A percentile compares a stretch with the other conserved stretches of the same genome.
Evolutionary conservation across 2,329 filamentous ascomycete species (phyloP).

Genomic region (Thermoascus crustaceus): DNA sequence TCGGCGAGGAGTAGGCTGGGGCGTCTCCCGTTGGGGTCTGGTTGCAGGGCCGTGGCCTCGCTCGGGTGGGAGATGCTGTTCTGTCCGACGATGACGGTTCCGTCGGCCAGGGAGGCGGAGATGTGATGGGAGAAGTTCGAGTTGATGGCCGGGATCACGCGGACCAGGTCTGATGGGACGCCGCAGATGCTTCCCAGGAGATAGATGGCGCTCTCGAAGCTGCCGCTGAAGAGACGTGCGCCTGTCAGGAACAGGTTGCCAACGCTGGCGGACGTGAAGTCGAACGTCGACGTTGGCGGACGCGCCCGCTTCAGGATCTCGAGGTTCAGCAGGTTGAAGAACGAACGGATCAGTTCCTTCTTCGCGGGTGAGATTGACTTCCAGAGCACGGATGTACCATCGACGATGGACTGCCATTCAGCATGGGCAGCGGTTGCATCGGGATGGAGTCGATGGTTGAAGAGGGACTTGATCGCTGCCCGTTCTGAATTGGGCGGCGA

Average conservation of each 20-base stretch:
- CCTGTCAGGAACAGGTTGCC: constrained; percentile 77
- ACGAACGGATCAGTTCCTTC: constrained; percentile 66
- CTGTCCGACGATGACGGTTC: constrained; percentile 74
- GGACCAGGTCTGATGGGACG: constrained; percentile 62
- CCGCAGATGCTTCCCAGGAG: constrained; percentile 77
- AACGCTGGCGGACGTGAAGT: constrained; percentile 67
- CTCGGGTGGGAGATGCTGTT: constrained; percentile 86
- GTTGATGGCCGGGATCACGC: constrained; percentile 83
- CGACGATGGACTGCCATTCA: constrained; percentile 86
- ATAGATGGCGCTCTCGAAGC: constrained; percentile 87
- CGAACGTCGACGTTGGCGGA: constrained; percentile 61
- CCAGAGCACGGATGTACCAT: constrained; percentile 74
- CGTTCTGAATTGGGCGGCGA: constrained; percentile 53
- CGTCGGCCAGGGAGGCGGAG: constrained; percentile 69
- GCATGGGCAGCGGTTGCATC: constrained; percentile 53
- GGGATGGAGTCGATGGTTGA: constrained; percentile 74
- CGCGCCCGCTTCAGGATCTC: constrained; percentile 70
- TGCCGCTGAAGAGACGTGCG: constrained; percentile 81
- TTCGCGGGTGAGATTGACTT: constrained; percentile 59
- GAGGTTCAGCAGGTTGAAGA: constrained; percentile 67
- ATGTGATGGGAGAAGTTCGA: constrained; percentile 96
- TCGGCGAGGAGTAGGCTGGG: constrained; percentile 30
- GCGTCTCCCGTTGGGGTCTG: constrained; percentile 20
- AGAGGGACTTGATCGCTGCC: constrained; percentile 68
- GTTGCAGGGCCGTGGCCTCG: constrained; percentile 48